Evolutionary conservation across 2,329 filamentous ascomycete genomes (phyloP).

Genomic region (Sarocladiaceae sp.): DNA sequence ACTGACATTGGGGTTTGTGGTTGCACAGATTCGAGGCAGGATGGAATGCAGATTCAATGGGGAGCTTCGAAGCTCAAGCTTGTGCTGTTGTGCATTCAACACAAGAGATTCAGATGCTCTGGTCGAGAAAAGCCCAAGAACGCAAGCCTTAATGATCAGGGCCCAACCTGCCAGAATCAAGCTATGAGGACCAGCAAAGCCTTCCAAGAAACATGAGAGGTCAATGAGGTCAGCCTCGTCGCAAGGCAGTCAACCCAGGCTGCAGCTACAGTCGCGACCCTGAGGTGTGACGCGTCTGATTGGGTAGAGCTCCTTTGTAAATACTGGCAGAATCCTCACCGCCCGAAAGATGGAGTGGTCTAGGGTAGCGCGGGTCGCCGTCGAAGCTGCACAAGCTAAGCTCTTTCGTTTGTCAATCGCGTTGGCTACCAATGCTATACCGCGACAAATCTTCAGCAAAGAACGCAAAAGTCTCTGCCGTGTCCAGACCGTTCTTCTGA

Average conservation of each 20-base stretch:
- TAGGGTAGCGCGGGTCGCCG: neutral
- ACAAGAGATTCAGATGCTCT: no score
- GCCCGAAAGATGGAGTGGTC: slow-evolving; percentile 14
- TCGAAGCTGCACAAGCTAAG: slow-evolving; percentile 11
- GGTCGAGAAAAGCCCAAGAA: no score
- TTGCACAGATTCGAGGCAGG: no score
- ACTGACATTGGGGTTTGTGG: no score
- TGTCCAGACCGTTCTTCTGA: no score
- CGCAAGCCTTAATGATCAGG: no score
- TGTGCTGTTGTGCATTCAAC: no score
- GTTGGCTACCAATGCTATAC: slow-evolving; percentile 10
- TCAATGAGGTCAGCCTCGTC: neutral
- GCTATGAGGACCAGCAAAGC: no score
- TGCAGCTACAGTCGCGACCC: slow-evolving; percentile 3
- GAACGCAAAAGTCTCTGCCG: neutral
- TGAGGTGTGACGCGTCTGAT: neutral
- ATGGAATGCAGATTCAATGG: no score
- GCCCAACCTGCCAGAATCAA: no score
- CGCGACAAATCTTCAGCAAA: slow-evolving; percentile 1
- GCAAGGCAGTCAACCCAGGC: neutral
- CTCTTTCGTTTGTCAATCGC: slow-evolving; percentile 12
- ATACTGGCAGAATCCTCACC: slow-evolving; percentile 29
- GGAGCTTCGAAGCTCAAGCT: no score
- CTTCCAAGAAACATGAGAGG: no score
- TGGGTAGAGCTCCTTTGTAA: slow-evolving; percentile 2